Conservation (phyloP, 352 stramenopile genomes). For the Pythium grandisporangium region DNA sequence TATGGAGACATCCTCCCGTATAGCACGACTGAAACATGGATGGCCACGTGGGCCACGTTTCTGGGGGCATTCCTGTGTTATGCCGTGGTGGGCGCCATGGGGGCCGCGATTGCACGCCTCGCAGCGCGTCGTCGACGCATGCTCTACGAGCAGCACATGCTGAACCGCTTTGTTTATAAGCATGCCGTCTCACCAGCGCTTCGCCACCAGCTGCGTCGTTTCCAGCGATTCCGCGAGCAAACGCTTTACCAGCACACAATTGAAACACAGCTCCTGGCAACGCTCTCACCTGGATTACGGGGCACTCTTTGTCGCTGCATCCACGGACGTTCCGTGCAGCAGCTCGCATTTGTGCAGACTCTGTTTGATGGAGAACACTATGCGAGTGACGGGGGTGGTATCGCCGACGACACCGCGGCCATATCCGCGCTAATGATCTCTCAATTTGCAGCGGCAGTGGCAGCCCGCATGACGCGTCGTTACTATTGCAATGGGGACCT, state of each 20-base stretch:
- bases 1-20: conserved; percentile 24
- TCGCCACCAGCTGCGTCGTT: conserved; percentile 13
- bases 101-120: conserved; percentile 11
- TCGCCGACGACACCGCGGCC: too few relatives aligned
- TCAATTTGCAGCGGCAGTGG: conserved; percentile 8
- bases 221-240: conserved; percentile 12
- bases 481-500: conserved; percentile 13
- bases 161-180: conserved; percentile 10
- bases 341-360: conserved; percentile 4
- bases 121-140: conserved; percentile 7
- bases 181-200: conserved; percentile 7
- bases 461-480: conserved; percentile 6
- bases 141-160: conserved; percentile 12
- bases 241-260: conserved; percentile 6
- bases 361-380: too few relatives aligned
- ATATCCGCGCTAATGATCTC: too few relatives aligned
- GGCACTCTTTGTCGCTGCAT: conserved; percentile 8
- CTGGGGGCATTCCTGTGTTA: conserved; percentile 19
- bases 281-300: conserved; percentile 10
- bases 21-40: conserved; percentile 11
- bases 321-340: conserved; percentile 1
- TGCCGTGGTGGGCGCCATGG: conserved; percentile 17
- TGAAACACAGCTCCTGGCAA: conserved; percentile 8
- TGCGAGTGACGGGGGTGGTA: too few relatives aligned
- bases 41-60: conserved; percentile 8